A percentile compares a stretch with the other conserved stretches of the same genome.
phyloP scores from a whole-genome alignment of 2,329 filamentous ascomycete species.

The Sporothrix humicola region DNA sequence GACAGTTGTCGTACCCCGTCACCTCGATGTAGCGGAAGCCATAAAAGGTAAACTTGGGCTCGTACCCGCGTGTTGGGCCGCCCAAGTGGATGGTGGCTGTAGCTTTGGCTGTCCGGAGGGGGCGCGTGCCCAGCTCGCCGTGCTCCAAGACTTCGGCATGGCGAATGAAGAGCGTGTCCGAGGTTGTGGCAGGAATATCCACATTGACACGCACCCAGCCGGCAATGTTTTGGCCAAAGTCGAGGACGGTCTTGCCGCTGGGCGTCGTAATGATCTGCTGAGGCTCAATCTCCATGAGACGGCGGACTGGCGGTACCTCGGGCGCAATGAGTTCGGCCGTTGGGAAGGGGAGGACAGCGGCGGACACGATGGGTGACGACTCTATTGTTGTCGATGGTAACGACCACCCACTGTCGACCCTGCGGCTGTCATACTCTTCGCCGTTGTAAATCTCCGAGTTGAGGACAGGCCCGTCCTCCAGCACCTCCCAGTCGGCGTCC shows the following conservation, averaged over 20 bases:
- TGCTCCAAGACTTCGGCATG: conserved; percentile 63
- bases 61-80: background rate
- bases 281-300: conserved; percentile 42
- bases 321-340: conserved; percentile 44
- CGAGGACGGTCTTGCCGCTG: conserved; percentile 55
- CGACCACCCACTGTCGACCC: conserved; percentile 35
- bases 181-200: background rate
- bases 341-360: background rate
- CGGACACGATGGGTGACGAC: background rate
- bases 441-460: conserved; percentile 57
- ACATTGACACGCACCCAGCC: conserved; percentile 50
- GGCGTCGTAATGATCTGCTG: conserved; percentile 43
- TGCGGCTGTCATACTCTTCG: conserved; percentile 49
- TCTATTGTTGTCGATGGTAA: background rate
- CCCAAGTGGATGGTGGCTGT: background rate
- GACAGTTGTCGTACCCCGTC: background rate
- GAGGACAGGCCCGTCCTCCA: background rate
- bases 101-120: conserved; percentile 51
- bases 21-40: conserved; percentile 48
- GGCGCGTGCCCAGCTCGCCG: conserved; percentile 49
- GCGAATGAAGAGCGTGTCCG: conserved; percentile 48
- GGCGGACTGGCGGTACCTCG: conserved; percentile 38
- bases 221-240: conserved; percentile 65
- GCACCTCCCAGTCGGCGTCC: background rate
- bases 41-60: conserved; percentile 54